Base-by-base conservation (phyloP, 805 yeast species). In the Ogataea ganodermae region DNA sequence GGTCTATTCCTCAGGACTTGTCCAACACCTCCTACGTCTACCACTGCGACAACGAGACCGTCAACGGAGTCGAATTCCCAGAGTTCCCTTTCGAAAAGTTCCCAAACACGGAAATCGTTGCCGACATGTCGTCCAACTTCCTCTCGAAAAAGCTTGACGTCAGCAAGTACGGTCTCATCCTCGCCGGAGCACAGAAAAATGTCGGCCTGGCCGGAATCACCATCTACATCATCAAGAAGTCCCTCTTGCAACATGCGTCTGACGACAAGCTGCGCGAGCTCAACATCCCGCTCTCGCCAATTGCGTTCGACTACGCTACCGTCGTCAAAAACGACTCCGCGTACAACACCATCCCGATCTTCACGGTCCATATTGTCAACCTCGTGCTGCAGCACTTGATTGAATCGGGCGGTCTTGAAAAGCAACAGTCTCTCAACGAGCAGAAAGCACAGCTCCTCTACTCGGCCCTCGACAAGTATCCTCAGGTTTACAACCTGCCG, bases 141-240 rank as follows among this genome's bases (percentile, higher is more conserved):
- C 74, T 94, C 56, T 88, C 96, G 18, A 84, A 86, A 56, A 72
- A 78, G 55, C 67, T 94, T 42, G 97, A 92, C 60, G 85, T 94
- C 35, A 72, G 87, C 46, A 84, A 88, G 67, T 92, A 80, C 63
- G 98, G 97, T 43, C 72, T 90, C 22, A 84, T 94, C 52, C 83
- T 91, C 80, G 99, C 97, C 16, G 99, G 99, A 53, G 99, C 98
- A 22, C 99, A 94, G 71, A 94, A 94, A 71, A 94, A 94, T 67
- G 89, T 94, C 63, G 99, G 99, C 46, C 73, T 94, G 62, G 97
- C 99, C 8, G 99, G 99, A 31, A 80, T 94, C 55, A 86, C 97
- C 13, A 76, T 94, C 52, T 92, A 90, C 67, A 92, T 94, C 60
- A 84, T 91, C 68, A 89, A 88, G 69, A 92, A 90, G 66, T 63